These are phyloP conservation scores for Fusarium sterilihyphosum DNA, from an alignment of 2,329 filamentous ascomycete genomes.

Conservation along the genomic window DNA sequence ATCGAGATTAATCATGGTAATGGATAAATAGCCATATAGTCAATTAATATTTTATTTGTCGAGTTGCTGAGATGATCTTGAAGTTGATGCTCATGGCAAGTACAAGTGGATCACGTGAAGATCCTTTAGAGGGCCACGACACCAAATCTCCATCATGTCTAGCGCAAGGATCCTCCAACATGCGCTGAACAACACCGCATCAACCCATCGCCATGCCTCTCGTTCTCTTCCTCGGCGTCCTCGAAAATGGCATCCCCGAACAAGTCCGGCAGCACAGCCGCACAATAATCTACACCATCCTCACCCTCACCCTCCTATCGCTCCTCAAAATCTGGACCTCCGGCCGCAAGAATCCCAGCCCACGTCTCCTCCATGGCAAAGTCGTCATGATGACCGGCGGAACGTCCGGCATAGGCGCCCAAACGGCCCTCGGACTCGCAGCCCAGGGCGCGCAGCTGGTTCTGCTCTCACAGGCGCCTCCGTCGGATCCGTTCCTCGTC, in stretches of 20 bases:
- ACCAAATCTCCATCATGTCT: slow-evolving; percentile 13
- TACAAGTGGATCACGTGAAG: slow-evolving; percentile 28
- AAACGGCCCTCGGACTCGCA: slow-evolving; percentile 79
- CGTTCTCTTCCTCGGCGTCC: slow-evolving; percentile 58
- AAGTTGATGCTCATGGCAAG: neutral
- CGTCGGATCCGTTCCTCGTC: slow-evolving; percentile 86
- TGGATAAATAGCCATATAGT: neutral
- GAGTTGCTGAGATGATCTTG: neutral
- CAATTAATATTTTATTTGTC: slow-evolving; percentile 18
- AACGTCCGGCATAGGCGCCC: slow-evolving; percentile 90
- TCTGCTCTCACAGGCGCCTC: slow-evolving; percentile 83
- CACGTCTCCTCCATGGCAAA: slow-evolving; percentile 90
- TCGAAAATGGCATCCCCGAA: slow-evolving; percentile 60
- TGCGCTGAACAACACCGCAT: slow-evolving; percentile 26
- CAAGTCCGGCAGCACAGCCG: slow-evolving; percentile 58
- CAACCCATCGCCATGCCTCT: slow-evolving; percentile 58
- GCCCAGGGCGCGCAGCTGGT: slow-evolving; percentile 87
- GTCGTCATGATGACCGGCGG: slow-evolving; percentile 95
- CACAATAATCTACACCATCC: slow-evolving; percentile 53
- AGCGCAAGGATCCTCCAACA: neutral
- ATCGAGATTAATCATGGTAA: slow-evolving; percentile 9
- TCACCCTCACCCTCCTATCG: slow-evolving; percentile 52
- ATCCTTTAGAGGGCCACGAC: slow-evolving; percentile 27
- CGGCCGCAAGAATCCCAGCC: slow-evolving; percentile 77
- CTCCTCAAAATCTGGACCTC: slow-evolving; percentile 78